Evolutionary conservation across 805 yeast genomes (phyloP).

Genomic region (Torulaspora delbrueckii): DNA sequence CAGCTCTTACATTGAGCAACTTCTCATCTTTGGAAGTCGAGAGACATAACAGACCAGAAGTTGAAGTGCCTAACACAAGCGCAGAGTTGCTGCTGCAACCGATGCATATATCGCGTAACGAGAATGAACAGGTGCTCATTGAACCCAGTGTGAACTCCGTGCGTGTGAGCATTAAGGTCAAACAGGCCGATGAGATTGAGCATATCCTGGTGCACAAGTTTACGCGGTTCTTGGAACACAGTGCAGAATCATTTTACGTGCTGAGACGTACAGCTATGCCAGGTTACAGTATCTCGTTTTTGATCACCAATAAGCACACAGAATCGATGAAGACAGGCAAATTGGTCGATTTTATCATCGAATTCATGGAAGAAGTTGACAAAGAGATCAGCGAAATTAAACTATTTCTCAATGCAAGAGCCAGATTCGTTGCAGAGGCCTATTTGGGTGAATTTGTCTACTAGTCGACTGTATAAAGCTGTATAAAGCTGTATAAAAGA

Average conservation of each 20-base stretch:
- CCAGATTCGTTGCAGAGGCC: conserved; percentile 96
- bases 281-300: conserved; percentile 89
- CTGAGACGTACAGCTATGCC: conserved; percentile 85
- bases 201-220: conserved; percentile 90
- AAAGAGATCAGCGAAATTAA: conserved; percentile 98
- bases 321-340: conserved; percentile 94
- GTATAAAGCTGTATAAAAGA: not conserved
- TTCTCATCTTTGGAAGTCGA: conserved; percentile 94
- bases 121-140: conserved; percentile 84
- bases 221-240: conserved; percentile 85
- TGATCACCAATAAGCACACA: conserved; percentile 90
- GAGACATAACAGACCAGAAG: conserved; percentile 95
- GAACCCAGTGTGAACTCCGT: conserved; percentile 93
- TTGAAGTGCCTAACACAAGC: conserved; percentile 74
- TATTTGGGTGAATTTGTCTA: conserved; percentile 84
- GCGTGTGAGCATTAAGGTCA: conserved; percentile 84
- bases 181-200: conserved; percentile 97
- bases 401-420: conserved; percentile 92
- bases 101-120: conserved; percentile 86
- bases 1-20: conserved; percentile 87
- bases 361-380: conserved; percentile 98
- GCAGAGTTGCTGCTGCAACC: conserved; percentile 84
- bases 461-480: conserved; percentile 9
- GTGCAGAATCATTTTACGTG: conserved; percentile 92
- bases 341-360: conserved; percentile 92